A percentile compares a stretch with the other conserved stretches of the same genome.
phyloP scores from a whole-genome alignment of 2,329 filamentous ascomycete species.

The Pseudogymnoascus sp. region DNA sequence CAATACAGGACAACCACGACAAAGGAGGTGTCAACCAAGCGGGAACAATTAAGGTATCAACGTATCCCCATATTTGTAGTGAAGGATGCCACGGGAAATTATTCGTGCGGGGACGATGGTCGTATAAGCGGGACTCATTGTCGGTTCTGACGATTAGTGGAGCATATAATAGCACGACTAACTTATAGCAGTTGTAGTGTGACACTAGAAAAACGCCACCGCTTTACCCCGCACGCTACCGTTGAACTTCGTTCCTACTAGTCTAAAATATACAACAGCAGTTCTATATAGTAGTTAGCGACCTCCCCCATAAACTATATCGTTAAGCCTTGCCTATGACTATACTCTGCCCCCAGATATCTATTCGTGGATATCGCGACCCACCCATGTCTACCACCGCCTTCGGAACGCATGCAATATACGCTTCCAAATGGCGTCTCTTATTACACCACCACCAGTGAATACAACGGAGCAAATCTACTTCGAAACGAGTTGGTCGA shows the following conservation, averaged over 20 bases:
- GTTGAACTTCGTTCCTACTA: neutral
- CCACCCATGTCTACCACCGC: neutral
- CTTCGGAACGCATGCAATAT: neutral
- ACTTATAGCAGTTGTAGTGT: neutral
- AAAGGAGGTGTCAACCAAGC: no score
- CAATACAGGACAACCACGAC: no score
- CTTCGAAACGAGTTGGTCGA: constrained; percentile 37
- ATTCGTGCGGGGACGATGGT: no score
- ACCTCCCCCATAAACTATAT: neutral
- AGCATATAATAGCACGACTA: neutral
- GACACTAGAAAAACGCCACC: neutral
- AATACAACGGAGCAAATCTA: constrained; percentile 29
- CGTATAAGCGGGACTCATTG: no score
- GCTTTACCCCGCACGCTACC: neutral
- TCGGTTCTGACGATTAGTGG: neutral
- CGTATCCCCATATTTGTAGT: no score
- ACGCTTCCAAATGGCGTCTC: neutral
- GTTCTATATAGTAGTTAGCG: neutral
- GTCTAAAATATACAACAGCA: neutral
- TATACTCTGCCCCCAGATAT: neutral
- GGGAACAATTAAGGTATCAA: no score
- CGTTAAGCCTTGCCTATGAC: neutral
- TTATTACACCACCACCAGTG: neutral
- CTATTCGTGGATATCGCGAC: neutral
- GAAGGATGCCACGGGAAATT: no score